Base-by-base conservation (phyloP, 257 asterid genomes). In the Solanum appendiculatum region DNA sequence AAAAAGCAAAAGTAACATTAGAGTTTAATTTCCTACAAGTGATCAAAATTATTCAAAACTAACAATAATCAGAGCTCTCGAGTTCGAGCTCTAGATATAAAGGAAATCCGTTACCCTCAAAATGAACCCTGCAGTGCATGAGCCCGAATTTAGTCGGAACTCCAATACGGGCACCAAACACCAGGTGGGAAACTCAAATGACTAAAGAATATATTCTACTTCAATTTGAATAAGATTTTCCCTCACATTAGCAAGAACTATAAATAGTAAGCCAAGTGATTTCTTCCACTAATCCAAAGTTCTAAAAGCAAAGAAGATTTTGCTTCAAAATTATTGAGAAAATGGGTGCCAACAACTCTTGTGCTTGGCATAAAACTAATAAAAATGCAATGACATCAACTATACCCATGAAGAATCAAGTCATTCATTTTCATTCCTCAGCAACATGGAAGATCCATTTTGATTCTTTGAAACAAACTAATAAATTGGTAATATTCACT, bases 381-480 rank as follows among this genome's bases (percentile, higher is more conserved):
- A 51, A 34, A 46, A 63, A 68, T 68, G 89, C 58, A 39, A 23
- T 39, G 13, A 3, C 69, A 73, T 21, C 60, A 60, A 66, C 86
- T 33, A 66, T 81, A 36, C 14, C 89, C 46, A 85, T 42, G 87
- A 90, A 82, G 39, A 74, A 9, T 13, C 83, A 25, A 40, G 83
- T 75, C 56, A 40, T 44, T n/a, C 83, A 40, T 40, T 75, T 40
- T 37, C 36, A 75, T 75, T 75, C 83, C 56, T 40, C 58, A 75
- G 34, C 60, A 75, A 75, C 54, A 40, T 75, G 23, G 58, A 40
- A 75, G 33, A 33, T 75, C n/a, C 36, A 75, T 40, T 88, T 91
- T 86, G 91, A 91, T 63, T 89, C 92, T 51, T 91, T 91, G 11
- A 93, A 89, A 84, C 84, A 73, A 80, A 78, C 89, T 36, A 63